These are phyloP conservation scores for Populus hybrid DNA, from an alignment of 441 rosid genomes.

Conservation along the genomic window DNA sequence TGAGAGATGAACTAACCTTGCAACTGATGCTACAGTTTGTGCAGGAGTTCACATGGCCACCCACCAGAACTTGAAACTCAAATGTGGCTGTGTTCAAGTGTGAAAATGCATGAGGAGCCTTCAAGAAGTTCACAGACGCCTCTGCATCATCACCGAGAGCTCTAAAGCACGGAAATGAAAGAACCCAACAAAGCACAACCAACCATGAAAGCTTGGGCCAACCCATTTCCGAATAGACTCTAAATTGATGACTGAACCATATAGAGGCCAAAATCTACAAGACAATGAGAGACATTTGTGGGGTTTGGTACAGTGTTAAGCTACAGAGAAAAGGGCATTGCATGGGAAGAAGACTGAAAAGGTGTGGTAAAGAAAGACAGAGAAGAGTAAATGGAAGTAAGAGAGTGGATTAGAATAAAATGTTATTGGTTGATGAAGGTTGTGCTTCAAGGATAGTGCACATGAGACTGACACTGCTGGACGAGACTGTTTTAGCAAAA, in stretches of 20 bases:
- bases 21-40: slow-evolving; percentile 50
- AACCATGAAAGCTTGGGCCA: slow-evolving; percentile 36
- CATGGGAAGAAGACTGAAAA: slow-evolving; percentile 8
- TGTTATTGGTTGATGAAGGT: slow-evolving; percentile 25
- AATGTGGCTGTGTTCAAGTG: slow-evolving; percentile 60
- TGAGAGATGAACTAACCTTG: slow-evolving; percentile 44
- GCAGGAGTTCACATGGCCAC: slow-evolving; percentile 44
- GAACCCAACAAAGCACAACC: slow-evolving; percentile 39
- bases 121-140: slow-evolving; percentile 60
- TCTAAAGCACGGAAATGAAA: slow-evolving; percentile 29
- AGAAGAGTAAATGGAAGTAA: slow-evolving; percentile 16
- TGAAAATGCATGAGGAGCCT: slow-evolving; percentile 58
- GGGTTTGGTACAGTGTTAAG: slow-evolving; percentile 1
- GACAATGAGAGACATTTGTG: slow-evolving; percentile 18
- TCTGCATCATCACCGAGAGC: slow-evolving; percentile 41
- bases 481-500: slow-evolving; percentile 15
- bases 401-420: slow-evolving; percentile 18
- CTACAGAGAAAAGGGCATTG: slow-evolving; percentile 13
- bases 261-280: slow-evolving; percentile 21
- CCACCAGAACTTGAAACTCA: slow-evolving; percentile 52
- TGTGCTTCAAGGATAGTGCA: slow-evolving; percentile 29
- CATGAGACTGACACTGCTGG: slow-evolving; percentile 40
- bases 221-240: slow-evolving; percentile 38
- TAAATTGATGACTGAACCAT: slow-evolving; percentile 14
- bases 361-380: slow-evolving; percentile 17